Percentiles rank a stretch among this genome's conserved stretches.
Conservation (phyloP, 2,329 filamentous ascomycete genomes). For the Fusarium subtropicale region DNA sequence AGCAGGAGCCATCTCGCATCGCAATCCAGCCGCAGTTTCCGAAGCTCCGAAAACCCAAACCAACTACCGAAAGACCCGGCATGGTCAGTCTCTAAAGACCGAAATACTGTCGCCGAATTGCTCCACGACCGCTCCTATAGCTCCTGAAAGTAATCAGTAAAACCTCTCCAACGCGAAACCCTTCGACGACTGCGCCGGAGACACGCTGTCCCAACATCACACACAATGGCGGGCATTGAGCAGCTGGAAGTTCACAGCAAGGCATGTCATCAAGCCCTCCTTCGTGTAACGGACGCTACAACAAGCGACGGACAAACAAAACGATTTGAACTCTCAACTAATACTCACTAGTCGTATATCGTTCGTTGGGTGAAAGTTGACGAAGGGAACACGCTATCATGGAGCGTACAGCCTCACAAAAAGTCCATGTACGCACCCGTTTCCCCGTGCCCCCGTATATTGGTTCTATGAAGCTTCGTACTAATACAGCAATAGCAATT, state of each 20-base stretch:
- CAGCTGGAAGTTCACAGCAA: constrained; percentile 98
- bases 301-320: not conserved
- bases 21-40: constrained; percentile 28
- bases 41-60: constrained; percentile 25
- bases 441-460: not conserved
- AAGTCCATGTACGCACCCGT: constrained; percentile 79
- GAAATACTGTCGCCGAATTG: constrained; percentile 27
- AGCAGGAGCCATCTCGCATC: constrained; percentile 9
- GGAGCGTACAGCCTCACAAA: constrained; percentile 97
- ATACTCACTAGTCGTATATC: constrained; percentile 85
- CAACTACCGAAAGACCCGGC: constrained; percentile 37
- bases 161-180: constrained; percentile 17
- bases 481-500: constrained; percentile 71
- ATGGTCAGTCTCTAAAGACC: constrained; percentile 40
- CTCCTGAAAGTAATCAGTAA: constrained; percentile 3
- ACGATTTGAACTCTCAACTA: constrained; percentile 32
- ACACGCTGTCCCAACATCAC: constrained; percentile 18
- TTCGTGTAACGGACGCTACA: not conserved
- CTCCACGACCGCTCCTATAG: constrained; percentile 19
- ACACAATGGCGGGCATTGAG: constrained; percentile 89
- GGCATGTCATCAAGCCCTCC: constrained; percentile 62
- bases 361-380: constrained; percentile 96
- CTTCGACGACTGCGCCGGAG: not conserved
- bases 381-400: constrained; percentile 91
- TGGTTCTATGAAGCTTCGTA: not conserved